Evolutionary conservation across 2,329 filamentous ascomycete species (phyloP), one percentile per base, ranked within the genome.

Genomic region (Neofusicoccum sp.): DNA sequence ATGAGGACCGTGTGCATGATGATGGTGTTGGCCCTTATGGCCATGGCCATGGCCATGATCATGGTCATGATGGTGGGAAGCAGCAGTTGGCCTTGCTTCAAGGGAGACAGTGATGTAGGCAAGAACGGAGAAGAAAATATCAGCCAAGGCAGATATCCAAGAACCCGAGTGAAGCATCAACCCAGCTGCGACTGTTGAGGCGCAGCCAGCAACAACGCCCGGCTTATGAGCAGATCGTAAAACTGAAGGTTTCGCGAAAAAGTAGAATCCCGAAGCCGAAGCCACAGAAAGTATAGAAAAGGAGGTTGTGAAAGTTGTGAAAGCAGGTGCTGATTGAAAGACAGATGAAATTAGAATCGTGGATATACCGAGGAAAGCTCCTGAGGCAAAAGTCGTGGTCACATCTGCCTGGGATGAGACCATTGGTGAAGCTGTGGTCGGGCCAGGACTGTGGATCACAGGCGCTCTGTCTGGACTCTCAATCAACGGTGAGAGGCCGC

Each of bases 211-310:
- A 33, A 65, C 71, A 34, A 76, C 58, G 8, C 75, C 76, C n/a
- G 66, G 60, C 58, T 74, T 72, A 36, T 69, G 72, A 45, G 74
- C 70, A 48, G 73, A 79, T 54, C 76, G 77, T 31, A 83, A 70
- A 47, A 76, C 71, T 50, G 76, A 69, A 28, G 80, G 78, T 62
- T 77, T 69, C 11, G 77, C 74, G 64, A 80, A 76, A 52, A 78
- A 74, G 47, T 80, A 71, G 45, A 80, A 72, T 56, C 75, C 77
- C 60, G 77, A 73, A n/a, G 78, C 76, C 56, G 76, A 76, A 62
- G 74, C 75, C 64, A 81, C 71, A 16, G 80, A 77, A 5, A 80
- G 67, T 6, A 74, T 71, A 37, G 77, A 78, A 64, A 78, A 78
- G 1, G 72, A 64, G 14, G 80, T 68, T 0, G 77, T 69, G 22